Percentiles rank a stretch among this genome's conserved stretches.
These are phyloP conservation scores for Kwoniella sp. DNA, from an alignment of 768 basidiomycete species.

Conservation along the genomic window DNA sequence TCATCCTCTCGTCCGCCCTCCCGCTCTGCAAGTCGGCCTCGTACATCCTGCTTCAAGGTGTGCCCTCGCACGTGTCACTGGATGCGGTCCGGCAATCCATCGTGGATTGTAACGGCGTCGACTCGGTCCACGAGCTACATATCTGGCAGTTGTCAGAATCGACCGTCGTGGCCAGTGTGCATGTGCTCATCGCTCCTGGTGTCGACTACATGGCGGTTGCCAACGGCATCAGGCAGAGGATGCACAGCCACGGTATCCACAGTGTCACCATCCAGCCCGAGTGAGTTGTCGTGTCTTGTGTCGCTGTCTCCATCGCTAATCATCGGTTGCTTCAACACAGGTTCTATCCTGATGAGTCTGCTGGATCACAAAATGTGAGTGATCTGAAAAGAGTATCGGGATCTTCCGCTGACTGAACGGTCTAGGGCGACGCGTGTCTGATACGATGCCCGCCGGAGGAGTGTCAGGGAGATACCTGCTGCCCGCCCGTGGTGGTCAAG, in stretches of 20 bases:
- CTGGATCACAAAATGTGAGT: slow-evolving; percentile 5
- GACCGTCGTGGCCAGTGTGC: slow-evolving; percentile 92
- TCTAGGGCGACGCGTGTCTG: slow-evolving; percentile 41
- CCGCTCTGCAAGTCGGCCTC: slow-evolving; percentile 82
- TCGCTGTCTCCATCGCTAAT: not conserved
- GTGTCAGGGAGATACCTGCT: slow-evolving; percentile 47
- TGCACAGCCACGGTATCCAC: slow-evolving; percentile 91
- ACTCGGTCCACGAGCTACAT: slow-evolving; percentile 80
- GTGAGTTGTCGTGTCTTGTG: slow-evolving; percentile 24
- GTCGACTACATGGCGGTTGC: slow-evolving; percentile 90
- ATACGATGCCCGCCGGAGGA: slow-evolving; percentile 48
- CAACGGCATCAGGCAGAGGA: slow-evolving; percentile 70
- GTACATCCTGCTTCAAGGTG: slow-evolving; percentile 90
- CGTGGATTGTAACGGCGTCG: slow-evolving; percentile 73
- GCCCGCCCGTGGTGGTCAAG: slow-evolving; percentile 34
- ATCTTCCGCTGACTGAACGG: slow-evolving; percentile 11
- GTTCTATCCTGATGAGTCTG: slow-evolving; percentile 8
- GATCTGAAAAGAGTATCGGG: too few species aligned
- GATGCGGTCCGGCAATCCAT: slow-evolving; percentile 85
- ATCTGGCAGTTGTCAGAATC: slow-evolving; percentile 96
- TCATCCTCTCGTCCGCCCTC: slow-evolving; percentile 92
- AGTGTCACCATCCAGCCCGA: slow-evolving; percentile 93
- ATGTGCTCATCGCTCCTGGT: slow-evolving; percentile 75
- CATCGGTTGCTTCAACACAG: not conserved
- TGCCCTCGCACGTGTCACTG: slow-evolving; percentile 80